phyloP scores from a whole-genome alignment of 139 green algal species.

The Tetraselmis striata region DNA sequence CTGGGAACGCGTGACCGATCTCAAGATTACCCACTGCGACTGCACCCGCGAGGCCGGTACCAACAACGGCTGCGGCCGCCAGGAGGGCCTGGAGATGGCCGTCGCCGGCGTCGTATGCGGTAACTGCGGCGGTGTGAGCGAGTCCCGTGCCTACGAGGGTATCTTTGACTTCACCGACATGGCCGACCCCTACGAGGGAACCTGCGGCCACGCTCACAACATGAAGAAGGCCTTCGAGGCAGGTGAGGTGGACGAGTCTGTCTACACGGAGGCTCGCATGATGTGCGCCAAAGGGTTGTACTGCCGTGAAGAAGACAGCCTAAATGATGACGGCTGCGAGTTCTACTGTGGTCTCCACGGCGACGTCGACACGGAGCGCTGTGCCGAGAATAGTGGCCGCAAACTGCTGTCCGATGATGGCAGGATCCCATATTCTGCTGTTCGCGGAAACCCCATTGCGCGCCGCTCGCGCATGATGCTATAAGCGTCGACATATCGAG shows the following conservation, averaged over 20 bases:
- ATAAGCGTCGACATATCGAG: no score
- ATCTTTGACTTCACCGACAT: not conserved
- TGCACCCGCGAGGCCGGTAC: constrained; percentile 2
- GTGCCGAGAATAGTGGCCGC: not conserved
- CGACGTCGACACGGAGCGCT: not conserved
- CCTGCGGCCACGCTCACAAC: not conserved
- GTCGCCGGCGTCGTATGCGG: not conserved
- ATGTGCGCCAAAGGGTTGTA: not conserved
- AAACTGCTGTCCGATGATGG: not conserved
- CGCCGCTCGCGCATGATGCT: no score
- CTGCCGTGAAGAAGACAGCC: not conserved
- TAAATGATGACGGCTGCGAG: not conserved
- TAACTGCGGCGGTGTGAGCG: not conserved
- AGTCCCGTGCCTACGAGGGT: not conserved
- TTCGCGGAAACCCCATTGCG: not conserved
- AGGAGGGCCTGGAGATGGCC: not conserved
- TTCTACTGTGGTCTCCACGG: not conserved
- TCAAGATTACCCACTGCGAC: constrained; percentile 6
- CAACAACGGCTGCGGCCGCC: not conserved
- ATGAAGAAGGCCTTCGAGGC: not conserved
- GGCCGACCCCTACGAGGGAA: not conserved
- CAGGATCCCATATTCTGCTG: not conserved
- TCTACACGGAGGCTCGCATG: not conserved
- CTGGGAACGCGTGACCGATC: not conserved
- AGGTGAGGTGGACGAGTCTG: not conserved